Evolutionary conservation across 495 filamentous ascomycete genomes (phyloP), one percentile per base, ranked within the genome.

Genomic region (Penicillium roqueforti): DNA sequence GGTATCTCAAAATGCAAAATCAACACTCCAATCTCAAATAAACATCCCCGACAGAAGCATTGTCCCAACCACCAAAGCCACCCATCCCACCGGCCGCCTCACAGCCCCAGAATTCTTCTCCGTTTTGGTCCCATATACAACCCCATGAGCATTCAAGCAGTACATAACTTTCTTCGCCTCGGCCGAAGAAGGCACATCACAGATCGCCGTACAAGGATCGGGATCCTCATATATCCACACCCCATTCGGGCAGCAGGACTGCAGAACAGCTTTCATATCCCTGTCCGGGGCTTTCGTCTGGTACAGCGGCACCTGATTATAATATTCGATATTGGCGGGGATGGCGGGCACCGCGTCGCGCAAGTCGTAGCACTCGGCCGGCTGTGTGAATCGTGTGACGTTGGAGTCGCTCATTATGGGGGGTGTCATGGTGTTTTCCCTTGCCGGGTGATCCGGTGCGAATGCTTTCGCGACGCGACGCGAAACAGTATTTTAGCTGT

Each of bases 291-390:
- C 45, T 4, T 45, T 36, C 3, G 34, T 16, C 25, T 64, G 61
- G 45, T 58, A 64, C n/a, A 64, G 44, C 11, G 61, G 61, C 41
- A 61, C 61, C n/a, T 53, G 39, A 18, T 56, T 58, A 36, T 55
- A 56, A 31, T 29, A 54, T 37, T 60, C 37, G 7, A 46, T 19
- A 6, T 47, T 28, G 43, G 7, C 13, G 13, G 47, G 42, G 28
- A 10, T 11, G 28, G 26, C 39, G 14, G 60, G 53, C 20, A 59
- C 18, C 1, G 41, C n/a, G 23, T 62, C 45, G 53, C 57, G 45
- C 4, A 41, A 29, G 36, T 54, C 31, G 3, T 54, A 51, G 50
- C 60, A 62, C 41, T 62, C 22, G 11, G 34, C 23, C 0, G 57
- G 57, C 28, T 53, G 53, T 1, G 49, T 59, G 23, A 40, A 57